Conservation (phyloP, 2,329 filamentous ascomycete species). For the Plectosphaerella plurivora region DNA sequence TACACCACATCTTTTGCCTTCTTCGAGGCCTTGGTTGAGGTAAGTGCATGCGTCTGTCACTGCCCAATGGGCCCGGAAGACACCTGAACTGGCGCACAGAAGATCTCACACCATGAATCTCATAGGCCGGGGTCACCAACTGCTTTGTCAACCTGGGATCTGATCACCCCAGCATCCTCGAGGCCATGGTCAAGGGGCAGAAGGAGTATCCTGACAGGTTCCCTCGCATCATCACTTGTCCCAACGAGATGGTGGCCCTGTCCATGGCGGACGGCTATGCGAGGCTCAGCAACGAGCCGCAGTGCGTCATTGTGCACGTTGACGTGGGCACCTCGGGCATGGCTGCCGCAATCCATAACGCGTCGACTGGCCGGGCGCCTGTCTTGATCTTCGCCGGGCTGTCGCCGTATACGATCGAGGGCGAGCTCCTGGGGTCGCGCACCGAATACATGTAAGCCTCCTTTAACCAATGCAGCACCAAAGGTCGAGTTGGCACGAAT, state of each 20-base stretch:
- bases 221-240: constrained; percentile 72
- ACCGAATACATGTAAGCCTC: constrained; percentile 65
- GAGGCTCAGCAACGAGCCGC: constrained; percentile 64
- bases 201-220: constrained; percentile 61
- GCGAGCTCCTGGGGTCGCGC: constrained; percentile 70
- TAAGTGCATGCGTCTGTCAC: background rate
- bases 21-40: constrained; percentile 42
- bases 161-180: constrained; percentile 72
- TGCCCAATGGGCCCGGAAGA: too few species aligned
- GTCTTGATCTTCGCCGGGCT: constrained; percentile 76
- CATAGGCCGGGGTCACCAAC: constrained; percentile 23
- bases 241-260: constrained; percentile 82
- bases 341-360: constrained; percentile 74
- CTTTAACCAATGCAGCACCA: background rate
- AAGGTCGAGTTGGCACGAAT: too few species aligned
- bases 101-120: background rate
- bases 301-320: constrained; percentile 76
- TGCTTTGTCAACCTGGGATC: constrained; percentile 63
- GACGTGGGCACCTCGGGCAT: constrained; percentile 79
- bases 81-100: too few species aligned
- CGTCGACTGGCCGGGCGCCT: constrained; percentile 68
- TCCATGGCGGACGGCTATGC: constrained; percentile 83
- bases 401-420: constrained; percentile 72
- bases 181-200: constrained; percentile 75
- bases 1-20: constrained; percentile 69